Percentiles rank a stretch among this genome's conserved stretches.
Conservation (phyloP, 2,329 filamentous ascomycete genomes). For the Nigrospora sphaerica region DNA sequence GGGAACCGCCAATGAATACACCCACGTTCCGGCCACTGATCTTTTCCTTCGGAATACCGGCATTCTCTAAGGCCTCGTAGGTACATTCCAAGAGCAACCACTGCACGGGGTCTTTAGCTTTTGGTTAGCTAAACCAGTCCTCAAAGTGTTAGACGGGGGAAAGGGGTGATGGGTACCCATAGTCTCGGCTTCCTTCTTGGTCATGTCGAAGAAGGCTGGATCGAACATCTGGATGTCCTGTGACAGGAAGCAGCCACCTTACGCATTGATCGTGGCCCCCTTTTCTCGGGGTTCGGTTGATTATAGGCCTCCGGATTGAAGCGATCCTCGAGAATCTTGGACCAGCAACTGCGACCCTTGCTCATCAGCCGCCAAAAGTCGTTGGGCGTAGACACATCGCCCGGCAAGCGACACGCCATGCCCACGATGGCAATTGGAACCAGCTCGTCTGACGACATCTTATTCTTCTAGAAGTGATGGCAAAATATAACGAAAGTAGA, state of each 20-base stretch:
- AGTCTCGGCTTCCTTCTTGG: conserved; percentile 23
- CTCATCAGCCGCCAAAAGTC: conserved; percentile 24
- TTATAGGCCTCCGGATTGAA: conserved; percentile 25
- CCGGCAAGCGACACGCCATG: conserved; percentile 23
- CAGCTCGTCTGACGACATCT: conserved; percentile 1
- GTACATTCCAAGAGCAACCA: conserved; percentile 21
- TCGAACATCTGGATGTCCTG: conserved; percentile 21
- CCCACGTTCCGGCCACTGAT: conserved; percentile 5
- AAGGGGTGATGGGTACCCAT: conserved; percentile 18
- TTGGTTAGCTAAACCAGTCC: neutral
- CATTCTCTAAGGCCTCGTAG: conserved; percentile 18
- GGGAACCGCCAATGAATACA: conserved; percentile 4
- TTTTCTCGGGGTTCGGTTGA: conserved; percentile 24
- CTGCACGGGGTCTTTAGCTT: conserved; percentile 16
- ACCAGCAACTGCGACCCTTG: conserved; percentile 19
- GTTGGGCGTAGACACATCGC: conserved; percentile 18
- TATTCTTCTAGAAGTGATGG: too few relatives aligned
- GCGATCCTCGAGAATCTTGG: conserved; percentile 19
- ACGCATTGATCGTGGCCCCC: conserved; percentile 20
- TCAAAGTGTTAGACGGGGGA: too few relatives aligned
- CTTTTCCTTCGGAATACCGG: conserved; percentile 6
- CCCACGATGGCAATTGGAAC: conserved; percentile 23
- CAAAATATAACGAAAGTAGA: too few relatives aligned
- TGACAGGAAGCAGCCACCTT: conserved; percentile 23
- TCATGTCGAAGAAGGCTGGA: conserved; percentile 28